Conservation (phyloP, 768 basidiomycete species). For the Gloeopeniophorella convolvens region DNA sequence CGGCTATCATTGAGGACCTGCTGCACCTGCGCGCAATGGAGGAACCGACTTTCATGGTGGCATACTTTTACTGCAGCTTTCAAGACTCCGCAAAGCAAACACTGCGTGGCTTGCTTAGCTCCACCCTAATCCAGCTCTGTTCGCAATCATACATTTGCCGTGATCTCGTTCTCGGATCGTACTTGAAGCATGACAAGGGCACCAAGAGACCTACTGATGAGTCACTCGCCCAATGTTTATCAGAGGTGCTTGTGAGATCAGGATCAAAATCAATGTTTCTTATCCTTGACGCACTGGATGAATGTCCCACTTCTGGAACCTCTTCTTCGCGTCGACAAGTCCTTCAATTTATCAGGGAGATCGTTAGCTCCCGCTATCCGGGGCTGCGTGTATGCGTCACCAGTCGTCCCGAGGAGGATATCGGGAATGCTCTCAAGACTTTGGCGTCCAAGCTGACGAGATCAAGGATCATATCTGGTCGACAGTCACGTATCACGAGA, state of each 20-base stretch:
- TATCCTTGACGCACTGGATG: conserved; percentile 4
- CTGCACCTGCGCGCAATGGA: neutral
- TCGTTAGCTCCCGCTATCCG: neutral
- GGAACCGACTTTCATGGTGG: neutral
- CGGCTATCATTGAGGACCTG: neutral
- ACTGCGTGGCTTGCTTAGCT: neutral
- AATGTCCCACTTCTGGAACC: neutral
- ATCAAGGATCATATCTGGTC: neutral
- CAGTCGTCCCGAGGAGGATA: conserved; percentile 4
- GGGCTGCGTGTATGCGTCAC: neutral
- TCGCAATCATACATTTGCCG: neutral
- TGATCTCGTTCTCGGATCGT: neutral
- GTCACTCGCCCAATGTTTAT: neutral
- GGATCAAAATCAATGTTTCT: neutral
- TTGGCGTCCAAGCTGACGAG: neutral
- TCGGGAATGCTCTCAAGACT: neutral
- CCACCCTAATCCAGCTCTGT: conserved; percentile 1
- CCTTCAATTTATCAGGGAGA: neutral
- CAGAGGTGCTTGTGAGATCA: neutral
- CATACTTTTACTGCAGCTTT: conserved; percentile 4
- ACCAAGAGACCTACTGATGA: neutral
- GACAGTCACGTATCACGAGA: neutral
- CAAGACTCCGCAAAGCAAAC: neutral
- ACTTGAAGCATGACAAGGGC: neutral
- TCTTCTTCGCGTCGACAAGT: neutral